phyloP scores from a whole-genome alignment of 1,284 basidiomycete species.

The Cystobasidiaceae sp. region DNA sequence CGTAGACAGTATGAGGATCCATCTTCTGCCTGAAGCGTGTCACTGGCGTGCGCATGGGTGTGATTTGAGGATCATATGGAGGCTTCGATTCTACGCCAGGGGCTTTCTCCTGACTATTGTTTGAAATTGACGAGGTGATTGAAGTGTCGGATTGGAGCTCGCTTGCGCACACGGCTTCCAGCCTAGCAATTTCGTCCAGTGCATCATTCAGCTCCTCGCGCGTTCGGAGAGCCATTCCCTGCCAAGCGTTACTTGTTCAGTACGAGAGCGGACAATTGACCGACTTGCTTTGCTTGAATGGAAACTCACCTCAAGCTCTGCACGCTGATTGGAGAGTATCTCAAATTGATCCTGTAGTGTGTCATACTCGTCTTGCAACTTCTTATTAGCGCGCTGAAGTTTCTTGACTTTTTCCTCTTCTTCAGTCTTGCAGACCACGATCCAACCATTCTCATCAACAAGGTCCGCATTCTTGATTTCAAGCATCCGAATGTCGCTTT shows the following conservation, averaged over 20 bases:
- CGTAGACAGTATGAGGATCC: conserved; percentile 5
- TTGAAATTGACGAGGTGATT: too few species aligned
- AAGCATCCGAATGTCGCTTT: background rate
- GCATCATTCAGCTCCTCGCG: conserved; percentile 20
- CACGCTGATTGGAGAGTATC: conserved; percentile 10
- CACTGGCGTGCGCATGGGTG: background rate
- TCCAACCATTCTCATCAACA: conserved; percentile 7
- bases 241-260: too few species aligned
- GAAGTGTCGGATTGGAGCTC: too few species aligned
- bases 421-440: conserved; percentile 11
- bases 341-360: background rate
- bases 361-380: conserved; percentile 2
- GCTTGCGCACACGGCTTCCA: conserved; percentile 3
- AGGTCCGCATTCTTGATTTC: conserved; percentile 5
- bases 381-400: too few species aligned
- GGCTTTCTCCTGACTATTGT: too few species aligned
- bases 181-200: conserved; percentile 4
- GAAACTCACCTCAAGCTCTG: conserved; percentile 8
- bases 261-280: background rate
- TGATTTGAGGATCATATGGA: background rate
- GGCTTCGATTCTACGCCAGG: too few species aligned
- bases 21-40: conserved; percentile 8
- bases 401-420: conserved; percentile 1
- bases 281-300: background rate
- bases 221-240: conserved; percentile 2